Evolutionary conservation across 2,329 filamentous ascomycete species (phyloP).

Genomic region (Pezicula neosporulosa): DNA sequence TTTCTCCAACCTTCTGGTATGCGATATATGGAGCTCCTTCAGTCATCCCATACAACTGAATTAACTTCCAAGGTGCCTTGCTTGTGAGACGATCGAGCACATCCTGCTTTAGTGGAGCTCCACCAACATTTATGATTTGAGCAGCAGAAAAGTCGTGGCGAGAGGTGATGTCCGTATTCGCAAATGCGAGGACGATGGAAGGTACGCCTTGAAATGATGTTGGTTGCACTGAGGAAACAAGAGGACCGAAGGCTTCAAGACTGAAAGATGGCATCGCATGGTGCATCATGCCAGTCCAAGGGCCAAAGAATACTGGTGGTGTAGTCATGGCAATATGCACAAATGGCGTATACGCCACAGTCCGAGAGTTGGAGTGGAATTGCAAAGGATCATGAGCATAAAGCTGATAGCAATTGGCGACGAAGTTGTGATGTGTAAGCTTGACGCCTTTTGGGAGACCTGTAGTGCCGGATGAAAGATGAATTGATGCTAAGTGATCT

Average conservation of each 20-base stretch:
- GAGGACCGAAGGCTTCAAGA: conserved; percentile 30
- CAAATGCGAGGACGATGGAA: conserved; percentile 33
- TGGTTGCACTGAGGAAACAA: conserved; percentile 32
- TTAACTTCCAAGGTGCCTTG: conserved; percentile 33
- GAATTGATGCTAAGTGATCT: conserved; percentile 34
- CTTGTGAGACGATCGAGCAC: conserved; percentile 28
- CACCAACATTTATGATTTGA: conserved; percentile 34
- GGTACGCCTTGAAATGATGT: conserved; percentile 38
- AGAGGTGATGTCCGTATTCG: conserved; percentile 31
- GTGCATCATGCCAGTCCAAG: conserved; percentile 40
- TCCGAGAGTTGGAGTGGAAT: conserved; percentile 31
- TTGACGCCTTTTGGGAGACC: conserved; percentile 84
- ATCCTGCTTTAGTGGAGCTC: conserved; percentile 30
- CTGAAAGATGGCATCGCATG: conserved; percentile 39
- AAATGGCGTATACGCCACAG: conserved; percentile 40
- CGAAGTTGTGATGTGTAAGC: conserved; percentile 27
- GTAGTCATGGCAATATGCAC: conserved; percentile 42
- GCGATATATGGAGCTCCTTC: conserved; percentile 40
- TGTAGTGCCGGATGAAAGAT: conserved; percentile 67
- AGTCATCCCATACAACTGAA: conserved; percentile 43
- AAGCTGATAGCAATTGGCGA: conserved; percentile 28
- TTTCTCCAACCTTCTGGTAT: conserved; percentile 33
- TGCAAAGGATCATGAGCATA: conserved; percentile 31
- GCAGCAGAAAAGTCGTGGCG: conserved; percentile 35
- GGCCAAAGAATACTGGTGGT: conserved; percentile 39